Conservation (phyloP, 331 rosid genomes). For the Quercus phellos region DNA sequence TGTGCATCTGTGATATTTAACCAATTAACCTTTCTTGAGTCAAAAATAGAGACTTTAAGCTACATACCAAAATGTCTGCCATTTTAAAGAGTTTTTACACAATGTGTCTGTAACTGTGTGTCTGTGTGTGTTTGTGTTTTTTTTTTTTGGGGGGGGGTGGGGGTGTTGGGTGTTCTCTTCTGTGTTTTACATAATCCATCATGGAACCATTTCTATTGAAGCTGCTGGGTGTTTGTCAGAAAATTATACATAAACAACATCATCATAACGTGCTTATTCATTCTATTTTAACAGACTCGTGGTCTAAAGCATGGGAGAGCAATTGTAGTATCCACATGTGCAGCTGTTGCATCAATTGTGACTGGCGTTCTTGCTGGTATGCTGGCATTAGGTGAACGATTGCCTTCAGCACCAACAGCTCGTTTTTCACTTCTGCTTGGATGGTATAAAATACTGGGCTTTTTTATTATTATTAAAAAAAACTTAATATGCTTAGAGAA, state of each 20-base stretch:
- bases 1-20: not conserved
- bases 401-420: slow-evolving; percentile 84
- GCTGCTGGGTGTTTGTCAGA: not conserved
- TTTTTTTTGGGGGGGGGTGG: not conserved
- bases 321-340: slow-evolving; percentile 87
- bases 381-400: slow-evolving; percentile 94
- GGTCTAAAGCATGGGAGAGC: slow-evolving; percentile 98
- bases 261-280: not conserved
- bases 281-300: slow-evolving; percentile 56
- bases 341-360: slow-evolving; percentile 95
- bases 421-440: slow-evolving; percentile 80
- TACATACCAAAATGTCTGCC: not conserved
- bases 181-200: not conserved
- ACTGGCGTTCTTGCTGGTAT: slow-evolving; percentile 97
- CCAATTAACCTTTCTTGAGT: not conserved
- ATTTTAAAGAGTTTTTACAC: too few species aligned
- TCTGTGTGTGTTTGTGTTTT: not conserved
- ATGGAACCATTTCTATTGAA: not conserved
- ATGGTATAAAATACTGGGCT: slow-evolving; percentile 52
- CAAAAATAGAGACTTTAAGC: not conserved
- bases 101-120: too few species aligned
- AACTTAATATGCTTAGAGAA: not conserved
- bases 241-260: not conserved
- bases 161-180: not conserved
- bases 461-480: not conserved